Conservation (phyloP, 371 early-diverging fungal species). For the Syncephalastrum monosporum region DNA sequence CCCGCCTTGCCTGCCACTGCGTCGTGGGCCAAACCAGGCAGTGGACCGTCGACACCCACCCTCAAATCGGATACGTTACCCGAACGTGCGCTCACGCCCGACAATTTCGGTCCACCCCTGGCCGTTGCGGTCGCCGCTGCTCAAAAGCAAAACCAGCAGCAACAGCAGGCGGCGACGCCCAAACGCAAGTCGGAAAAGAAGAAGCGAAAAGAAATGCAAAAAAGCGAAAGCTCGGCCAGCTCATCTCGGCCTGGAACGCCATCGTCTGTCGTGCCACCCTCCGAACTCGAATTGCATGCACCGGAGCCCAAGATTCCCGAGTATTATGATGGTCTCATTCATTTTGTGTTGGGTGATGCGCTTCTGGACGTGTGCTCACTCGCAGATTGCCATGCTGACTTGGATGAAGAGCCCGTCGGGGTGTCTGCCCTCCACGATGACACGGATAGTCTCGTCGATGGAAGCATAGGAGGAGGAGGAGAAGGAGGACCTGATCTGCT, state of each 20-base stretch:
- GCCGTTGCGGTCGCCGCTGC: constrained; percentile 56
- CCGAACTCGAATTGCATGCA: background rate
- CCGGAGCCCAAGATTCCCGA: background rate
- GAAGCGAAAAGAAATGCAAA: constrained; percentile 40
- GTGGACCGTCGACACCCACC: constrained; percentile 52
- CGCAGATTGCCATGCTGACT: constrained; percentile 7
- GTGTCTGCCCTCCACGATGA: constrained; percentile 32
- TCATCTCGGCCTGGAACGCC: constrained; percentile 19
- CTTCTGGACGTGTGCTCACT: constrained; percentile 22
- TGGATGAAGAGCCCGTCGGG: constrained; percentile 33
- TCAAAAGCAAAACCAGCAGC: constrained; percentile 30
- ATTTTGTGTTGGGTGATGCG: constrained; percentile 44
- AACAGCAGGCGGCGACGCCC: constrained; percentile 24
- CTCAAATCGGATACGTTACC: constrained; percentile 32
- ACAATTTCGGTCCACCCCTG: constrained; percentile 52
- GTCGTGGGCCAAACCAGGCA: constrained; percentile 59
- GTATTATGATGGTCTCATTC: constrained; percentile 26
- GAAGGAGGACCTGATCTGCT: background rate
- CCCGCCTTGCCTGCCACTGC: constrained; percentile 66
- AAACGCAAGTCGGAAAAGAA: constrained; percentile 45
- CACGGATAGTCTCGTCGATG: background rate
- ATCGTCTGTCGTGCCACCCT: constrained; percentile 3
- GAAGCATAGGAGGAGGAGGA: background rate
- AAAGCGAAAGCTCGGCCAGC: constrained; percentile 20
- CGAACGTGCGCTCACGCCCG: constrained; percentile 37